These are phyloP conservation scores for Parathielavia hyrcaniae DNA, from an alignment of 495 filamentous ascomycete species.

Conservation along the genomic window DNA sequence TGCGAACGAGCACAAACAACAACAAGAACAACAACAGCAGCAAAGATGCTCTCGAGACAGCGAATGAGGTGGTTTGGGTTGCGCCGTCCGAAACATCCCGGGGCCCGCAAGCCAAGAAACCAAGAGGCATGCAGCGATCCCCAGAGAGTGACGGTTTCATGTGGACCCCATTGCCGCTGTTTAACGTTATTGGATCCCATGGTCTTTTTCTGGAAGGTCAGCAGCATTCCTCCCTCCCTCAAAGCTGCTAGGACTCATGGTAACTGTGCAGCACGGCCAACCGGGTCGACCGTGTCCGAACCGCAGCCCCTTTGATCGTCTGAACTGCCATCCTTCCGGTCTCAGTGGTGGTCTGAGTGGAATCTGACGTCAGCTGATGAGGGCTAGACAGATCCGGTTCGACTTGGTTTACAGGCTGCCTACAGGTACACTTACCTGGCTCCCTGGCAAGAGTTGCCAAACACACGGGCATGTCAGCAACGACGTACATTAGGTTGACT, in stretches of 20 bases:
- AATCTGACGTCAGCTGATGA: not conserved
- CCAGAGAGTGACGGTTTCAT: conserved; percentile 20
- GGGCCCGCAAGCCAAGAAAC: not conserved
- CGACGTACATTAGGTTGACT: too few species aligned
- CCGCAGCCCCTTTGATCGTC: not conserved
- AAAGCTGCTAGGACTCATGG: not conserved
- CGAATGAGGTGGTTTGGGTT: not conserved
- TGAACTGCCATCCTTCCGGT: not conserved
- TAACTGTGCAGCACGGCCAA: not conserved
- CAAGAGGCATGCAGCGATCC: conserved; percentile 14
- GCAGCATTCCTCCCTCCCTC: not conserved
- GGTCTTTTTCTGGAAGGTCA: conserved; percentile 6
- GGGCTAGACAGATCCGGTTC: too few species aligned
- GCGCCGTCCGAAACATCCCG: conserved; percentile 2
- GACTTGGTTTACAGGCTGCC: too few species aligned
- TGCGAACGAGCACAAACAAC: not conserved
- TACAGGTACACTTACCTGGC: too few species aligned
- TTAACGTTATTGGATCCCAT: conserved; percentile 16
- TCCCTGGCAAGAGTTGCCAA: too few species aligned
- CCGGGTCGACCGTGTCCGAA: conserved; percentile 1
- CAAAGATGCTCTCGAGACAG: not conserved
- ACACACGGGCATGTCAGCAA: too few species aligned
- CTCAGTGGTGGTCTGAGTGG: not conserved
- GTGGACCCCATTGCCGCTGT: conserved; percentile 3
- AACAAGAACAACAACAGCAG: not conserved